These are phyloP conservation scores for Aristolochia contorta DNA, from an alignment of 164 flowering plant genomes.

Conservation along the genomic window DNA sequence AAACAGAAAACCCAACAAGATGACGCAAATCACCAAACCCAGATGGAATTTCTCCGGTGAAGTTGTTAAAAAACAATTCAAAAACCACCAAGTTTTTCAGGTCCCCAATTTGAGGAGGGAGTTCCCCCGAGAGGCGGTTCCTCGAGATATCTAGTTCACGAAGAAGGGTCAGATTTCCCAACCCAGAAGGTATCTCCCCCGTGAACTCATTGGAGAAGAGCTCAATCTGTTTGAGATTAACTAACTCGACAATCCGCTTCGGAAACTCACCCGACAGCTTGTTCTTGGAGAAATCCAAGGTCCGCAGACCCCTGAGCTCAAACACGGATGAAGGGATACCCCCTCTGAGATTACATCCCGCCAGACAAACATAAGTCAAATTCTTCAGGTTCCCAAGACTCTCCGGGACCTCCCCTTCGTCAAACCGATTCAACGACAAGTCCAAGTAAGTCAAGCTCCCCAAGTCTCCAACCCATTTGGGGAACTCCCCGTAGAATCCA, in stretches of 20 bases:
- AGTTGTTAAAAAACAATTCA: constrained; percentile 44
- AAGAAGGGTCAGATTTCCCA: constrained; percentile 45
- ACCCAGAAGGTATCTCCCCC: constrained; percentile 64
- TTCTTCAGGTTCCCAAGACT: constrained; percentile 62
- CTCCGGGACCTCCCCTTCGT: constrained; percentile 51
- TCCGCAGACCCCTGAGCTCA: constrained; percentile 31
- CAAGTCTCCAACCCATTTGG: constrained; percentile 61
- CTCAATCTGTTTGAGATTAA: constrained; percentile 58
- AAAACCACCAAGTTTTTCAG: constrained; percentile 59
- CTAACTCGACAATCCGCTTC: constrained; percentile 36
- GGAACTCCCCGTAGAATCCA: constrained; percentile 57
- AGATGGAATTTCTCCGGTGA: constrained; percentile 64
- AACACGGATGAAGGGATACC: constrained; percentile 65
- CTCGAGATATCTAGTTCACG: constrained; percentile 71
- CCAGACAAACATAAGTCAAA: constrained; percentile 45
- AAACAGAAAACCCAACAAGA: constrained; percentile 49
- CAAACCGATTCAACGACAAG: constrained; percentile 41
- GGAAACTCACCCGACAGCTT: constrained; percentile 53
- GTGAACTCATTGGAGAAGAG: constrained; percentile 51
- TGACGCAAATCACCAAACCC: constrained; percentile 61
- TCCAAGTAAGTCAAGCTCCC: constrained; percentile 33
- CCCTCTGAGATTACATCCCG: constrained; percentile 35
- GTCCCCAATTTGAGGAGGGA: constrained; percentile 52
- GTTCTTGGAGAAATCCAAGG: constrained; percentile 55
- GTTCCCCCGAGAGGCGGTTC: constrained; percentile 49